phyloP scores from a whole-genome alignment of 352 stramenopile species.

The Phytophthora citrophthora region DNA sequence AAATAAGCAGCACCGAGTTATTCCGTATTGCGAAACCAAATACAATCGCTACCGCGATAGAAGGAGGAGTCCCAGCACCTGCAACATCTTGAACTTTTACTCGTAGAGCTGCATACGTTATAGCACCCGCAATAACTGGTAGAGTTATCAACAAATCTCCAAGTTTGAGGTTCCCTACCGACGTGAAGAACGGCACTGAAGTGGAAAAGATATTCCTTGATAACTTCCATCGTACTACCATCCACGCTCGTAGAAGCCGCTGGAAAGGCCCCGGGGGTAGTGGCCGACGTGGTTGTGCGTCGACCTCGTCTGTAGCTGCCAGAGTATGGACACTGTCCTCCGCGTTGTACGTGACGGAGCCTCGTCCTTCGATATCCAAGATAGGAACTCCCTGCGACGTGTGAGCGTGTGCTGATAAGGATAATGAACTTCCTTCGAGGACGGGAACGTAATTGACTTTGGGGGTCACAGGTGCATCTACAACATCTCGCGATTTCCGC shows the following conservation, averaged over 20 bases:
- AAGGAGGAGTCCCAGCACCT: constrained; percentile 26
- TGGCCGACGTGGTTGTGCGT: constrained; percentile 10
- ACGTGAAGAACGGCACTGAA: constrained; percentile 38
- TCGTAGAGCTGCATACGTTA: constrained; percentile 16
- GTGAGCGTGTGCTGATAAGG: constrained; percentile 15
- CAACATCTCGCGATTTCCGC: constrained; percentile 11
- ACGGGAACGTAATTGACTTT: constrained; percentile 34
- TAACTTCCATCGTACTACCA: constrained; percentile 41
- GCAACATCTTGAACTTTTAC: constrained; percentile 18
- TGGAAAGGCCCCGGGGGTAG: constrained; percentile 28
- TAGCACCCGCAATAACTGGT: constrained; percentile 14
- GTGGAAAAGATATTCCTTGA: constrained; percentile 35
- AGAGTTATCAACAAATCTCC: constrained; percentile 47
- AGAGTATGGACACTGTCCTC: constrained; percentile 31
- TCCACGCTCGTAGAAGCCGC: constrained; percentile 37
- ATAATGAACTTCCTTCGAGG: constrained; percentile 33
- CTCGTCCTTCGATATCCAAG: constrained; percentile 28
- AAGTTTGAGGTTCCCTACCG: constrained; percentile 38
- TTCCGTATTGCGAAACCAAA: constrained; percentile 61
- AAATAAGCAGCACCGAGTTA: constrained; percentile 51
- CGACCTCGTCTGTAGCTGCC: constrained; percentile 16
- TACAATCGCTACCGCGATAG: constrained; percentile 41
- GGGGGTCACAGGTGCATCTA: constrained; percentile 12
- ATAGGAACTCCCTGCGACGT: constrained; percentile 33
- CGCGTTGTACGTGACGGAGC: constrained; percentile 28